Evolutionary conservation across 2,329 filamentous ascomycete genomes (phyloP).

Genomic region (Leptodontidium sp.): DNA sequence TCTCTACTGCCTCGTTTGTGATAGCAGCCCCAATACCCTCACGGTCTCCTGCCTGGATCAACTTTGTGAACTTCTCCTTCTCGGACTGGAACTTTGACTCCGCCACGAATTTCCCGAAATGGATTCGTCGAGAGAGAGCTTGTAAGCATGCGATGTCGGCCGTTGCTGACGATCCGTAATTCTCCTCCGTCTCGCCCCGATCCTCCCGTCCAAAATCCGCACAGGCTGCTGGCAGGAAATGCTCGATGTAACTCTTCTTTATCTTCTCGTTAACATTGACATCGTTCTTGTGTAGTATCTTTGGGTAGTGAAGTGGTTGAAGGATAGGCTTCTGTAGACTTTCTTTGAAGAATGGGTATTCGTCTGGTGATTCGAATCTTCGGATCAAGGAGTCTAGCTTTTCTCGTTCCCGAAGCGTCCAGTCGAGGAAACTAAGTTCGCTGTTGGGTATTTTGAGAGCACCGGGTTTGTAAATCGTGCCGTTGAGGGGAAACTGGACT

Average conservation of each 20-base stretch:
- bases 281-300: constrained; percentile 84
- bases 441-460: constrained; percentile 80
- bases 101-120: constrained; percentile 98
- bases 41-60: constrained; percentile 84
- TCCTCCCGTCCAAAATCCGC: constrained; percentile 79
- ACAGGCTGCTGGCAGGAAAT: constrained; percentile 86
- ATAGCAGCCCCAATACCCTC: constrained; percentile 88
- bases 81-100: constrained; percentile 93
- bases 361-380: constrained; percentile 94
- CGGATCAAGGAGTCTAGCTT: constrained; percentile 90
- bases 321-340: constrained; percentile 82
- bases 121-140: constrained; percentile 87
- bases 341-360: constrained; percentile 95
- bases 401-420: constrained; percentile 91
- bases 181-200: constrained; percentile 86
- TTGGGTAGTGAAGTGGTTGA: constrained; percentile 86
- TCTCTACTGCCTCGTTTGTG: constrained; percentile 87
- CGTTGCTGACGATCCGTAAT: constrained; percentile 92
- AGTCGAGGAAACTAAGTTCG: constrained; percentile 87
- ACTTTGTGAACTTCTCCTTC: constrained; percentile 76
- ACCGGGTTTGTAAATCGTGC: constrained; percentile 82
- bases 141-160: constrained; percentile 92
- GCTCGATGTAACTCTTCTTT: constrained; percentile 82
- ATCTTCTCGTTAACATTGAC: constrained; percentile 92
- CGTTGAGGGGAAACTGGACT: constrained; percentile 95